phyloP scores from a whole-genome alignment of 225 moss, liverwort and hornwort species.

The Physcomitrellopsis africana region DNA sequence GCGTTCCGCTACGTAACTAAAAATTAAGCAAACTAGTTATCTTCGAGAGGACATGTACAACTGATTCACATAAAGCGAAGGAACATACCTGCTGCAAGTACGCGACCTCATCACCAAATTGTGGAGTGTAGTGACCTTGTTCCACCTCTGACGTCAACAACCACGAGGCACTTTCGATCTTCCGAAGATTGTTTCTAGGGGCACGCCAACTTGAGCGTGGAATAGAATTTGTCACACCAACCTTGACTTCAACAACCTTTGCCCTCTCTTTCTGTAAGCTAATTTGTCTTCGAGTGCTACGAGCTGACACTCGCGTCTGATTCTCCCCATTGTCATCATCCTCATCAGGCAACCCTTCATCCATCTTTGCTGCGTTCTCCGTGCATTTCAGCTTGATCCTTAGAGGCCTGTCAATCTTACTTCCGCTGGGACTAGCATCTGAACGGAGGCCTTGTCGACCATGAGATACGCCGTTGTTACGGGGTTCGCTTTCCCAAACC shows the following conservation, averaged over 20 bases:
- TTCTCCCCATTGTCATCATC: slow-evolving; percentile 38
- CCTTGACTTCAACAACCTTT: slow-evolving; percentile 48
- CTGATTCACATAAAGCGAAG: slow-evolving; percentile 9
- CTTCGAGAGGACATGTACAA: neutral
- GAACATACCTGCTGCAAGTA: slow-evolving; percentile 89
- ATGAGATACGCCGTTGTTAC: slow-evolving; percentile 32
- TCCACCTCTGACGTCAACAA: slow-evolving; percentile 82
- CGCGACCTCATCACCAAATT: slow-evolving; percentile 89
- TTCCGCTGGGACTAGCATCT: slow-evolving; percentile 33
- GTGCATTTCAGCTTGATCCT: slow-evolving; percentile 49
- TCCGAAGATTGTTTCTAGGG: slow-evolving; percentile 47
- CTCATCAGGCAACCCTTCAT: slow-evolving; percentile 35
- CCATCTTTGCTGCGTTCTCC: slow-evolving; percentile 45
- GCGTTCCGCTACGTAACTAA: neutral
- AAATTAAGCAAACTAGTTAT: neutral
- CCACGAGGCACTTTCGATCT: slow-evolving; percentile 69
- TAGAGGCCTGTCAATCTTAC: slow-evolving; percentile 39
- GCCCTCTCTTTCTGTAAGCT: slow-evolving; percentile 52
- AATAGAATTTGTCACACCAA: slow-evolving; percentile 45
- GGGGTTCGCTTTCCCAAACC: slow-evolving; percentile 37
- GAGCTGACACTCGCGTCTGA: slow-evolving; percentile 41
- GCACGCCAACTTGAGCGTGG: slow-evolving; percentile 56
- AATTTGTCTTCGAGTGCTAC: slow-evolving; percentile 39
- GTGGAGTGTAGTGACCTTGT: slow-evolving; percentile 91
- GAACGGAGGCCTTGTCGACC: slow-evolving; percentile 42